Evolutionary conservation across 2,329 filamentous ascomycete species (phyloP), one percentile per base, ranked within the genome.

Genomic region (Chlorencoelia australis): DNA sequence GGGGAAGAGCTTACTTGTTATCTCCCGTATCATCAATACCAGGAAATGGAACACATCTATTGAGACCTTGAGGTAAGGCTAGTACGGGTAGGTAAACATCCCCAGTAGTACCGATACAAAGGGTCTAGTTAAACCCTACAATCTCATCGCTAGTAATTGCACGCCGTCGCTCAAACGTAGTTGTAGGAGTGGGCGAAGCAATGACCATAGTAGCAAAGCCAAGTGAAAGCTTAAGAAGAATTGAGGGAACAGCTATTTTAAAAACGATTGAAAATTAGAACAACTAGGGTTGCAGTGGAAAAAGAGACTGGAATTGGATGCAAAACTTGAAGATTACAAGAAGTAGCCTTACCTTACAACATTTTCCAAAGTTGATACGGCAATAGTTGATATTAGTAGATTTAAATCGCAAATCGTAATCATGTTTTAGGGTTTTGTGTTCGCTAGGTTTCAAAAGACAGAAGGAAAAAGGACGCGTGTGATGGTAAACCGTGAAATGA

Each of bases 41-140:
- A 0, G 74, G 73, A 49, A 75, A 79, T 0, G 74, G 72, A 7
- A 78, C 73, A 43, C 75, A 79, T 30, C 75, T 74, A 46, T 71
- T 70, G 13, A 64, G 4, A 77, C 67, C 8, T 72, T 47, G 5
- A 76, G 60, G 35, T 60, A 64, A 0, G 72, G 73, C 55, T 77
- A 66, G 55, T 73, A 77, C 35, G 68, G 67, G 27, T 69, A 51
- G 45, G n/a, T 72, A 71, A 16, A 73, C 51, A 3, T 59, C 51
- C 10, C 73, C 73, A 0, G 56, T 51, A 1, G 57, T 57, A 4
- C 60, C 61, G 27, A 55, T 58, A 0, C 73, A 72, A 0, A 75
- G 68, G 0, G 68, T 65, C 50, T 75, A 49, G 0, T 63, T 40
- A 42, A 77, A 73, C 2, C 68, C 69, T 6, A 72, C 69, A 18